Evolutionary conservation across 2,329 filamentous ascomycete genomes (phyloP).

Genomic region (Sarocladium kiliense): DNA sequence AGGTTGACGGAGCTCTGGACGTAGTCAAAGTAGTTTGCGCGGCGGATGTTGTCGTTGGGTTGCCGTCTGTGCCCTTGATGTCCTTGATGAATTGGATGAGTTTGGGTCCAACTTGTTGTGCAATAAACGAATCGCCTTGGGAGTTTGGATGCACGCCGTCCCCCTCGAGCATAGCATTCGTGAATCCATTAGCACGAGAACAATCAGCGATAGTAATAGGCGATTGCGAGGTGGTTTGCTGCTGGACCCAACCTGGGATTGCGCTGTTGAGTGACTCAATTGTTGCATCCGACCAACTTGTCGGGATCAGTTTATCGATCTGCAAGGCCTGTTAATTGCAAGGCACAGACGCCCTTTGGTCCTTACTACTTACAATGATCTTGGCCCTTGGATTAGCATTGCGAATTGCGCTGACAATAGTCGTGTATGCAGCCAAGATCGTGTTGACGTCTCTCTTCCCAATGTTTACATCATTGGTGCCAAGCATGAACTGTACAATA

Average conservation of each 20-base stretch:
- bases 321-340: constrained; percentile 9
- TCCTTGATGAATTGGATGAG: constrained; percentile 26
- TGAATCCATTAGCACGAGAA: constrained; percentile 26
- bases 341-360: not conserved
- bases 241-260: constrained; percentile 31
- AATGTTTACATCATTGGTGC: constrained; percentile 36
- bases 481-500: constrained; percentile 40
- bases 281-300: constrained; percentile 22
- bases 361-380: constrained; percentile 31
- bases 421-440: constrained; percentile 33
- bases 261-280: constrained; percentile 28
- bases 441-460: constrained; percentile 22
- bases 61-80: not conserved
- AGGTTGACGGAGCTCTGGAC: not conserved
- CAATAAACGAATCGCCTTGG: constrained; percentile 28
- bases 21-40: not conserved
- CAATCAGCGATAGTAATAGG: constrained; percentile 36
- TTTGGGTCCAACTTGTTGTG: constrained; percentile 23
- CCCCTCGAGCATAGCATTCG: constrained; percentile 21
- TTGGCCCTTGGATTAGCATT: constrained; percentile 30
- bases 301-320: constrained; percentile 35
- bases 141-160: constrained; percentile 37
- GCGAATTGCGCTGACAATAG: constrained; percentile 32
- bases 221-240: constrained; percentile 28
- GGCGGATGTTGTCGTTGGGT: not conserved